These are phyloP conservation scores for Perkinsus chesapeaki DNA, from an alignment of 169 alveolate genomes.

Conservation along the genomic window DNA sequence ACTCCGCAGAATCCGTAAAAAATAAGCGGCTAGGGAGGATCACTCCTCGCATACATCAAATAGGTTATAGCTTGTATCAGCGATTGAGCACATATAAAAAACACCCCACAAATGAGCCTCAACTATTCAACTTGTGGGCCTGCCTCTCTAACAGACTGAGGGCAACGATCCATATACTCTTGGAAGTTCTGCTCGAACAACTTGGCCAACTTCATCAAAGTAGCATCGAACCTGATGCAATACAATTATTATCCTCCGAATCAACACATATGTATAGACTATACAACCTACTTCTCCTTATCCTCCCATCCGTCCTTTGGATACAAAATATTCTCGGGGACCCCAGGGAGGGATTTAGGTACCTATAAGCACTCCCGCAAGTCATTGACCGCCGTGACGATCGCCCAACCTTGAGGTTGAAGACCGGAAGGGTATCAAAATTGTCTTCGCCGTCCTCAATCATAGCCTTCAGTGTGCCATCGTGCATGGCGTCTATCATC, in stretches of 20 bases:
- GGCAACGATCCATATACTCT: neutral
- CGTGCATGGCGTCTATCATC: constrained; percentile 80
- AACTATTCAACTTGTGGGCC: neutral
- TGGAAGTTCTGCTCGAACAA: neutral
- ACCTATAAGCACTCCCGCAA: neutral
- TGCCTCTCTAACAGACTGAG: neutral
- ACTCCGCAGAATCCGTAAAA: too few relatives aligned
- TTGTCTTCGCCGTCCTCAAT: neutral
- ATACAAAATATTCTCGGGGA: constrained; percentile 60
- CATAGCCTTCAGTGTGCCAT: constrained; percentile 46
- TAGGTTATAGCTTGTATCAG: too few relatives aligned
- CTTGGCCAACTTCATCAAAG: neutral
- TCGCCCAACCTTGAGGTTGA: constrained; percentile 39
- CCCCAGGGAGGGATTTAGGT: constrained; percentile 48
- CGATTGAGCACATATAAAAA: neutral
- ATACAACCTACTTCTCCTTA: constrained; percentile 48
- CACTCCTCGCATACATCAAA: too few relatives aligned
- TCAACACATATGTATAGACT: neutral
- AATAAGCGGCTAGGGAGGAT: too few relatives aligned
- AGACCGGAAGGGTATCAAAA: neutral
- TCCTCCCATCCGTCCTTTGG: constrained; percentile 81
- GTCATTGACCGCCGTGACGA: neutral
- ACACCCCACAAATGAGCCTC: neutral
- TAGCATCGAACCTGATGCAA: neutral
- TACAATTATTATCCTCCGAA: neutral